Conservation (phyloP, 78 protist genomes). For the Diacronema lutheri region DNA sequence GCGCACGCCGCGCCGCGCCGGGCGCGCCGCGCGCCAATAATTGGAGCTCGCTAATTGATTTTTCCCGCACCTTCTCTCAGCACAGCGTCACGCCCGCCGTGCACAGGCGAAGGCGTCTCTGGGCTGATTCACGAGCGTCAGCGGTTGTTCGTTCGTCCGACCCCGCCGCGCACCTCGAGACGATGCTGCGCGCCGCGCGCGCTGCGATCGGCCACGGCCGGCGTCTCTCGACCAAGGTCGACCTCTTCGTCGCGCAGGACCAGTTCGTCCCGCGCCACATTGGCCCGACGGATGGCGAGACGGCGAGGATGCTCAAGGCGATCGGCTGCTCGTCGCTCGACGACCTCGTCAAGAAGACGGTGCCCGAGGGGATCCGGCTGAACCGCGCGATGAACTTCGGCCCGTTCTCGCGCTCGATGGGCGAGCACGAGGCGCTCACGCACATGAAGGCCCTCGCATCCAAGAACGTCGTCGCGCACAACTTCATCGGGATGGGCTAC, state of each 20-base stretch:
- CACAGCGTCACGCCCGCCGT: no score
- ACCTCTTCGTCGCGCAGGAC: slow-evolving; percentile 63
- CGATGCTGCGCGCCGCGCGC: no score
- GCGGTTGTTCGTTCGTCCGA: no score
- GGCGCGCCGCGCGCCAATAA: no score
- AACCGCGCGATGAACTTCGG: background rate
- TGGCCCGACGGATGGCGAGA: slow-evolving; percentile 71
- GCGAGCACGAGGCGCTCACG: slow-evolving; percentile 20
- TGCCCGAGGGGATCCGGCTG: slow-evolving; percentile 62
- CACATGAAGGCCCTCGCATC: background rate
- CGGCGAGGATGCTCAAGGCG: slow-evolving; percentile 37
- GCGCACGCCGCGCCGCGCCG: no score
- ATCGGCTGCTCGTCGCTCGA: slow-evolving; percentile 54
- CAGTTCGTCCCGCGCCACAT: slow-evolving; percentile 76
- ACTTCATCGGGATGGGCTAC: slow-evolving; percentile 62
- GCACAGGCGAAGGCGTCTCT: no score
- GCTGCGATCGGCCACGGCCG: no score
- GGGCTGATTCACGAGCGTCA: no score
- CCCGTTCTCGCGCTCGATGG: background rate
- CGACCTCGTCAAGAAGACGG: slow-evolving; percentile 58
- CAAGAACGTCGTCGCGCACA: slow-evolving; percentile 48
- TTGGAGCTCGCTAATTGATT: no score
- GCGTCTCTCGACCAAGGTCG: background rate
- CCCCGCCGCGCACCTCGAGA: no score
- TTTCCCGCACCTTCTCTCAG: no score